phyloP scores from a whole-genome alignment of 371 early-diverging fungal species.

The Mortierella sp. region DNA sequence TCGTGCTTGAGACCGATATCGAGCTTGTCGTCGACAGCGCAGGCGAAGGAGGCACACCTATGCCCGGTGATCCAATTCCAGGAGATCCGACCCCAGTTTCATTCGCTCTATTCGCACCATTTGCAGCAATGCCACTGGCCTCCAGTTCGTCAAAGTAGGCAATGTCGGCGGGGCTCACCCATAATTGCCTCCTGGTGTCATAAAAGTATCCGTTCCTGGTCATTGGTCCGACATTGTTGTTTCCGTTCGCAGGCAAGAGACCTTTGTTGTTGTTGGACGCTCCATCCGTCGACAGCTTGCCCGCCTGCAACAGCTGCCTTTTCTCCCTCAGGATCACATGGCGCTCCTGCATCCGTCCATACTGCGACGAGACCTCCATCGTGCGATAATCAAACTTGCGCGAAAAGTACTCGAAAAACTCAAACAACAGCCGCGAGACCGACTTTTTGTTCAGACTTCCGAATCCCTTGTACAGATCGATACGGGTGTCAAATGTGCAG shows the following conservation, averaged over 20 bases:
- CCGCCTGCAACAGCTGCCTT: neutral
- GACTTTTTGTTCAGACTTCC: conserved; percentile 36
- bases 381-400: conserved; percentile 42
- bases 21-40: neutral
- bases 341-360: conserved; percentile 33
- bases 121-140: neutral
- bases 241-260: conserved; percentile 1
- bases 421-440: conserved; percentile 37
- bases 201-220: conserved; percentile 5
- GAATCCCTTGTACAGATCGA: conserved; percentile 20
- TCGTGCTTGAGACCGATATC: neutral
- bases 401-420: conserved; percentile 44
- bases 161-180: conserved; percentile 24
- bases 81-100: conserved; percentile 7
- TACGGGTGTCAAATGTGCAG: conserved; percentile 30
- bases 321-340: conserved; percentile 16
- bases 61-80: neutral
- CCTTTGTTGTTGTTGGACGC: neutral
- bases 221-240: neutral
- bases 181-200: conserved; percentile 24
- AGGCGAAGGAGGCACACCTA: neutral
- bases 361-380: conserved; percentile 32
- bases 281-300: neutral
- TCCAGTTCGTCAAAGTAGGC: conserved; percentile 27
- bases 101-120: conserved; percentile 8